A percentile compares a stretch with the other conserved stretches of the same genome.
These are phyloP conservation scores for Jacaranda copaia DNA, from an alignment of 257 asterid species.

Conservation along the genomic window DNA sequence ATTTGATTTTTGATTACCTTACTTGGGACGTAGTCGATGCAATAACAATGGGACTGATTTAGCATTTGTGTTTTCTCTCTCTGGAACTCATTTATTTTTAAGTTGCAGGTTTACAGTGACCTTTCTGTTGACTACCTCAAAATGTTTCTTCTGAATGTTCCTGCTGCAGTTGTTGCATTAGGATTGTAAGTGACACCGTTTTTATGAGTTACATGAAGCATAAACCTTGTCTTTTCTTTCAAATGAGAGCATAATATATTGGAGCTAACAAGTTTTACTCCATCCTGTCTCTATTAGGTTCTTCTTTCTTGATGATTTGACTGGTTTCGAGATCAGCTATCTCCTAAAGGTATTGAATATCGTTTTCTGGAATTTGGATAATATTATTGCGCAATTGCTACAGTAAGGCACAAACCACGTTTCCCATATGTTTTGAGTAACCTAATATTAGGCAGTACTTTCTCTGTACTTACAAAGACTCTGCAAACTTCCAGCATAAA, in stretches of 20 bases:
- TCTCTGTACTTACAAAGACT: too few relatives aligned
- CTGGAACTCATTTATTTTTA: background rate
- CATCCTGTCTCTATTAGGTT: conserved; percentile 56
- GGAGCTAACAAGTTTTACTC: background rate
- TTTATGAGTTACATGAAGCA: background rate
- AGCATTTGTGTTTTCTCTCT: background rate
- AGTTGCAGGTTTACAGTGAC: conserved; percentile 88
- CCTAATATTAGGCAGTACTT: too few relatives aligned
- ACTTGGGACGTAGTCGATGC: background rate
- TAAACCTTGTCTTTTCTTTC: background rate
- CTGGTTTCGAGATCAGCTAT: conserved; percentile 90
- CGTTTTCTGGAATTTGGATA: background rate
- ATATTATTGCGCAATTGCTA: background rate
- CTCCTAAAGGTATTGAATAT: conserved; percentile 77
- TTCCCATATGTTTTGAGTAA: too few relatives aligned
- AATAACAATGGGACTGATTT: background rate
- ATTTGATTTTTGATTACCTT: background rate
- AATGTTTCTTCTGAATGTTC: conserved; percentile 90
- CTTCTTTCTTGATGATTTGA: conserved; percentile 93
- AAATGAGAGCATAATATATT: background rate
- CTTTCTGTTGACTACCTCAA: conserved; percentile 85
- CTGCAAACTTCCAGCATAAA: too few relatives aligned
- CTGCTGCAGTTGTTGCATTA: conserved; percentile 85
- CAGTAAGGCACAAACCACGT: background rate
- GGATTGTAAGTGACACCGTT: conserved; percentile 68